Conservation (phyloP, 768 basidiomycete genomes). For the Pilatotrama ljubarskyi region DNA sequence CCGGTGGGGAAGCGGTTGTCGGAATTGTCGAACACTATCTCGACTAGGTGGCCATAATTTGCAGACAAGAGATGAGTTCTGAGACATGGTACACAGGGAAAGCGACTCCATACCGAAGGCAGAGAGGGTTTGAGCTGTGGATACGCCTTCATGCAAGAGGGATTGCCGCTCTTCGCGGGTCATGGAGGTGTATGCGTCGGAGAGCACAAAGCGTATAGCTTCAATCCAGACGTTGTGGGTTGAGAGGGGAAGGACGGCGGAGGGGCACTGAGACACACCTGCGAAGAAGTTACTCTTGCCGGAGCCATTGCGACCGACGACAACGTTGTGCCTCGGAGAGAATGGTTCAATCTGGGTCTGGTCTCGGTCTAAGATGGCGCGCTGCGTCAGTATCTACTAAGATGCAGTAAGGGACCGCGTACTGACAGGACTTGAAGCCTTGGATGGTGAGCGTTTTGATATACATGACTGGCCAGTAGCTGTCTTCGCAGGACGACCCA, state of each 20-base stretch:
- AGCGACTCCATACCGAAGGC: slow-evolving; percentile 65
- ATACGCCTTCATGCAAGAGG: slow-evolving; percentile 92
- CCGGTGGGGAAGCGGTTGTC: slow-evolving; percentile 94
- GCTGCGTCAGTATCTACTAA: background rate
- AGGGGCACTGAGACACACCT: slow-evolving; percentile 53
- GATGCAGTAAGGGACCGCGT: background rate
- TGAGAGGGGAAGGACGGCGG: too few relatives aligned
- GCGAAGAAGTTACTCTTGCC: slow-evolving; percentile 99
- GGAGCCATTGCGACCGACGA: slow-evolving; percentile 95
- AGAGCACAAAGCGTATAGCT: slow-evolving; percentile 89
- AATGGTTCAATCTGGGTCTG: slow-evolving; percentile 95
- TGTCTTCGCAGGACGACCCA: background rate
- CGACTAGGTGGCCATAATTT: slow-evolving; percentile 46
- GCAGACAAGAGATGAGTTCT: background rate
- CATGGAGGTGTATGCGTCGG: slow-evolving; percentile 97
- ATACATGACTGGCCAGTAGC: slow-evolving; percentile 49
- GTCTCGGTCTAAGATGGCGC: slow-evolving; percentile 61
- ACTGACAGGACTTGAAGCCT: slow-evolving; percentile 96
- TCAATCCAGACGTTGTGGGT: background rate
- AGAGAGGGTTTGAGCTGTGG: slow-evolving; percentile 83
- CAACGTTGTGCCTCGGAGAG: slow-evolving; percentile 90
- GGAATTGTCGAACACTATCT: slow-evolving; percentile 94
- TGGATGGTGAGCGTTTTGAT: slow-evolving; percentile 90
- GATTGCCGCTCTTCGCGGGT: slow-evolving; percentile 89
- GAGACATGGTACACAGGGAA: background rate